Conservation (phyloP, 2,329 filamentous ascomycete genomes). For the Aspergillus udagawae region DNA sequence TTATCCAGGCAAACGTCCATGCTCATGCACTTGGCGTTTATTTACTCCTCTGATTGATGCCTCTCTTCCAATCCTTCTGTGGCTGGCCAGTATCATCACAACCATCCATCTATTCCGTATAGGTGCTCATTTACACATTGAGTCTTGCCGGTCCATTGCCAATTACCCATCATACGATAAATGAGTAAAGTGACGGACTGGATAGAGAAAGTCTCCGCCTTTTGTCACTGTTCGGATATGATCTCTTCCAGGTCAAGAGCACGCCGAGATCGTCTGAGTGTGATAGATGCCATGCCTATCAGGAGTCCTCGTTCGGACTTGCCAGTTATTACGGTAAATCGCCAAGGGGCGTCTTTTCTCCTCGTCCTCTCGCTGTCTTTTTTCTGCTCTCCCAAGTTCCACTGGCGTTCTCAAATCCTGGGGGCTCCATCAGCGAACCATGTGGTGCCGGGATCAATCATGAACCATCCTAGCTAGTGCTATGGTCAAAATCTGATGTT, state of each 20-base stretch:
- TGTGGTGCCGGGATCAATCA: constrained; percentile 12
- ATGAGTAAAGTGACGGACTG: background rate
- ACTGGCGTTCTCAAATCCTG: constrained; percentile 10
- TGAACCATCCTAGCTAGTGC: constrained; percentile 2
- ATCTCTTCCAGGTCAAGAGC: background rate
- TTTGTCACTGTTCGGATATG: background rate
- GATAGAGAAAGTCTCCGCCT: background rate
- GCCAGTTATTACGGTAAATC: background rate
- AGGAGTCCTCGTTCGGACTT: background rate
- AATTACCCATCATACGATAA: background rate
- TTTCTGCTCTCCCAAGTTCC: constrained; percentile 3
- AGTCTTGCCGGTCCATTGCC: background rate
- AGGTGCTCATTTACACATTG: background rate
- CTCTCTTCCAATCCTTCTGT: background rate
- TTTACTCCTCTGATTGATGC: background rate
- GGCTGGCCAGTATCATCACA: background rate
- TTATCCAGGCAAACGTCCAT: too few species aligned
- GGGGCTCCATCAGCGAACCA: constrained; percentile 8
- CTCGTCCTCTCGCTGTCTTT: background rate
- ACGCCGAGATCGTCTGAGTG: background rate
- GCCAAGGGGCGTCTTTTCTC: background rate
- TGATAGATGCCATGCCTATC: background rate
- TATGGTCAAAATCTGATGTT: background rate
- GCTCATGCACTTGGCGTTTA: background rate
- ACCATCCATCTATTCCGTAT: background rate